Base-by-base conservation (phyloP, 2,329 filamentous ascomycete genomes). In the Aureobasidium namibiae region DNA sequence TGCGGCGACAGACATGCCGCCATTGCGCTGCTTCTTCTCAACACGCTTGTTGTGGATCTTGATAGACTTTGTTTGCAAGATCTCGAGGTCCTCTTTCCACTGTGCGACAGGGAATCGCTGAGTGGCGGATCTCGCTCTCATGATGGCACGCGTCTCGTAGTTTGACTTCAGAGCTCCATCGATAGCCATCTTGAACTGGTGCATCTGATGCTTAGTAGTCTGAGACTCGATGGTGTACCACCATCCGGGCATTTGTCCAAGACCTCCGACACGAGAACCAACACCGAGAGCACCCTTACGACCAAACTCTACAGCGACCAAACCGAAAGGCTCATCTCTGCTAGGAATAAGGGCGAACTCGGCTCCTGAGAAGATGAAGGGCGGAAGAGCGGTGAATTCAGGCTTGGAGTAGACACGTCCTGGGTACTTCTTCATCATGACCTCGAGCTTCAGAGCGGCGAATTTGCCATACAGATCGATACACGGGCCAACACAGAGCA, bases 241-340 rank as follows among this genome's bases (percentile, higher is more conserved):
- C 80, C 84, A 87, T 24, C 85, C 85, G 21, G 85, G 85, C 84
- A 87, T 87, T 67, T 85, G 82, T n/a, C 84, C 83, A 23, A 87
- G 76, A 58, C 84, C 85, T 64, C 84, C 84, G 38, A 87, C 85
- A 57, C 83, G 77, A 38, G 84, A 82, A 46, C 84, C 85, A 59
- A 87, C 82, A 64, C 84, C 84, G 44, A 87, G 76, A 21, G 84
- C 85, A 65, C 84, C 85, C 68, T 87, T 87, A 24, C 85, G 77
- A 60, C 84, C 84, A 63, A 87, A 87, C 65, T 87, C 84, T 45
- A 87, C 84, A 31, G 84, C 85, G 6, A 88, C 85, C 31, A 87
- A 73, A 52, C 85, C 85, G 64, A 87, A 88, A 0, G 85, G 85
- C 69, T 88, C 85, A 66, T 88, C 85, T 65, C 85, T 79, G 21